phyloP scores from a whole-genome alignment of 768 basidiomycete species.

The Trametes sanguinea region DNA sequence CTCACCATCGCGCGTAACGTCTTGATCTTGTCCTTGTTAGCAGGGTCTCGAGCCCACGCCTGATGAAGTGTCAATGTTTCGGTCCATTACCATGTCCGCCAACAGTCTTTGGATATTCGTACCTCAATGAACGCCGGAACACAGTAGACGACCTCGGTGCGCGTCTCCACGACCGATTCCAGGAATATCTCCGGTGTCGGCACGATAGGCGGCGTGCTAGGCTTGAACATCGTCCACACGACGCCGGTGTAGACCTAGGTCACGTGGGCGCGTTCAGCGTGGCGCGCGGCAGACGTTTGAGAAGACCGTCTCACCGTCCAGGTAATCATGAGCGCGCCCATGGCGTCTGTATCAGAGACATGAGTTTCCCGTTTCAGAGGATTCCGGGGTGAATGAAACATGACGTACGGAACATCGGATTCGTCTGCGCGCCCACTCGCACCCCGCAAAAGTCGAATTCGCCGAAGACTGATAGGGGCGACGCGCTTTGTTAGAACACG shows the following conservation, averaged over 20 bases:
- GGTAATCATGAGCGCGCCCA: conserved; percentile 15
- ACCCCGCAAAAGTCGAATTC: conserved; percentile 26
- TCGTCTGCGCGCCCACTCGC: conserved; percentile 24
- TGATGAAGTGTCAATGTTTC: background rate
- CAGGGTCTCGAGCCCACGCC: conserved; percentile 24
- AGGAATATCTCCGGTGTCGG: conserved; percentile 25
- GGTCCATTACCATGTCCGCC: no score
- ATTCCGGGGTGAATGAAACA: background rate
- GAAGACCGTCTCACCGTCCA: conserved; percentile 10
- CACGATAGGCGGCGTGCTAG: conserved; percentile 25
- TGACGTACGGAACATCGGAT: conserved; percentile 32
- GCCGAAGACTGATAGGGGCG: conserved; percentile 17
- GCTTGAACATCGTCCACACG: conserved; percentile 29
- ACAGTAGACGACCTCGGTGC: conserved; percentile 19
- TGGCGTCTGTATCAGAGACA: background rate
- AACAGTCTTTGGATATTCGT: background rate
- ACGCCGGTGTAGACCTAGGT: conserved; percentile 9
- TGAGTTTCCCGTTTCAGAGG: background rate
- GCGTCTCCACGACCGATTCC: conserved; percentile 12
- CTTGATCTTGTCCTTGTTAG: conserved; percentile 20
- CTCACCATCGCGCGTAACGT: conserved; percentile 21
- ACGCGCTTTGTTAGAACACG: background rate
- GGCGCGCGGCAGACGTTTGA: background rate
- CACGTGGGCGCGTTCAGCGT: background rate
- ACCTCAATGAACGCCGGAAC: conserved; percentile 25